These are phyloP conservation scores for Beverwykella pulmonaria DNA, from an alignment of 495 filamentous ascomycete genomes.

Conservation along the genomic window DNA sequence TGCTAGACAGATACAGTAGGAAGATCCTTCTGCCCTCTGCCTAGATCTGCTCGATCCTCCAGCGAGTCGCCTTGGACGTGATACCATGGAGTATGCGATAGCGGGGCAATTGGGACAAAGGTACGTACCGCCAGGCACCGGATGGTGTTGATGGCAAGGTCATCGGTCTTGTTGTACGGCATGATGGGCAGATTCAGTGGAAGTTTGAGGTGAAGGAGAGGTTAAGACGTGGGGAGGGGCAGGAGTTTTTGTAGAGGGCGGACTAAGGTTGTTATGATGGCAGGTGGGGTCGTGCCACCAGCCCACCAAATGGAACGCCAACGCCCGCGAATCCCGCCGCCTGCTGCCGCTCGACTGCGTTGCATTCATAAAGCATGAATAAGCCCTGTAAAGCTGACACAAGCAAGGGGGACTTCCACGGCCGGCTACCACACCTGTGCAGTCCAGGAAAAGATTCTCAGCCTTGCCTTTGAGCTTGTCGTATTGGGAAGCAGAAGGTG, in stretches of 20 bases:
- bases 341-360: background rate
- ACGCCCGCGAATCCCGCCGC: background rate
- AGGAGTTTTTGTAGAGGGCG: constrained; percentile 18
- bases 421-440: background rate
- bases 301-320: background rate
- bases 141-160: constrained; percentile 96
- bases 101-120: background rate
- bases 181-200: constrained; percentile 60
- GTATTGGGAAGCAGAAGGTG: too few species aligned
- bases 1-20: background rate
- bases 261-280: constrained; percentile 9
- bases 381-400: background rate
- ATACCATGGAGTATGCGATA: too few species aligned
- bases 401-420: background rate
- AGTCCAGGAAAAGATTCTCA: too few species aligned
- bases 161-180: constrained; percentile 83
- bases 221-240: background rate
- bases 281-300: constrained; percentile 4
- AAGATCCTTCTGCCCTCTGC: too few species aligned
- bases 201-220: constrained; percentile 14
- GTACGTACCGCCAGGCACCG: constrained; percentile 84
- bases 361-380: constrained; percentile 9
- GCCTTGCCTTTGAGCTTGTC: too few species aligned
- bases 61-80: too few species aligned
- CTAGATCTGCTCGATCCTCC: too few species aligned